Base-by-base conservation (phyloP, 2,329 filamentous ascomycete species). In the Epicoccum sorghinum region DNA sequence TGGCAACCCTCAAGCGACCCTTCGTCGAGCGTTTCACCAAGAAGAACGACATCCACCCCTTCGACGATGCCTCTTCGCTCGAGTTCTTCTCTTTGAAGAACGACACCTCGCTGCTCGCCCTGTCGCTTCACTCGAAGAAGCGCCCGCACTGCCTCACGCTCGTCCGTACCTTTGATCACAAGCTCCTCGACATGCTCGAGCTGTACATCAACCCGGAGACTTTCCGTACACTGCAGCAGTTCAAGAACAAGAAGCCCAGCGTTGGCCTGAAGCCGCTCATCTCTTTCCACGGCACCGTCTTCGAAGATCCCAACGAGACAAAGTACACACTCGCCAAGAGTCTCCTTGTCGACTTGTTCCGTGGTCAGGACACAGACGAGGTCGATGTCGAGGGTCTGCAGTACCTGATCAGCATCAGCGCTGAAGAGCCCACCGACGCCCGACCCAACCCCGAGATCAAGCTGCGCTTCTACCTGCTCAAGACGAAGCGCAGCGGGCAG, bases 51-150 rank as follows among this genome's bases (percentile, higher is more conserved):
- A 89, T 96, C 67, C 92, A 95, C 76, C 95, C 95, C 2, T 99
- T 99, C 76, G 93, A 97, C 76, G 92, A 96, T 74, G 80, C 89
- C 60, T 82, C 88, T 25, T 93, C 89, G 47, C 84, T 98, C 63
- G 91, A 97, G 78, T 99, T 99, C 81, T 93, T 99, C 81, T 89
- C 89, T 59, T 88, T 93, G 73, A 99, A 98, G 81, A 99, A 99
- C 78, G 95, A 99, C 75, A 88, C 90, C 69, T 89, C 87, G 40
- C 80, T 97, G 42, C 83, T 97, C 62, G 83, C 95, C 62, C 96
- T 96, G 68, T 93, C 88, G 47, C 88, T 85, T 74, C 89, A 88
- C 76, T 91, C 85, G 75, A 99, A 98, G 83, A 99, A 98, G 83
- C 84, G 95, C n/a, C 93, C 93, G 4, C 92, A 99, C 77, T 88